Evolutionary conservation across 2,329 filamentous ascomycete genomes (phyloP), one percentile per base, ranked within the genome.

Genomic region (Eurotiales sp.): DNA sequence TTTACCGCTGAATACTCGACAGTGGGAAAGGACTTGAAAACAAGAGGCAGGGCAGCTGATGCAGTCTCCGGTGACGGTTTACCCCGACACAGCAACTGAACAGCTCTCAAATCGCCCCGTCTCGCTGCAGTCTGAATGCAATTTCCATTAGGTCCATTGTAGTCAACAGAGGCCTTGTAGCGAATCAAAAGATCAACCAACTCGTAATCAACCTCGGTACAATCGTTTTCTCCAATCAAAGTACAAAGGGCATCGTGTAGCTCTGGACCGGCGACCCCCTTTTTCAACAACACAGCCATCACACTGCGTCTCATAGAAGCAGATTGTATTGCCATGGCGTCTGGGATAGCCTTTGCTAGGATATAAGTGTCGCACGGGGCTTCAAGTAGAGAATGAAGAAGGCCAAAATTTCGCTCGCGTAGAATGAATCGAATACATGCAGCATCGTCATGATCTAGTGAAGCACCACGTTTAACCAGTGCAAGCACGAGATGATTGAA

Each of bases 81-180:
- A 22, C 15, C 36, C 12, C 23, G 23, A 22, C 46, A 49, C 19
- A 49, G 23, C 22, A 41, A 25, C 21, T 42, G 21, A 6, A 49
- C 10, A 19, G 21, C 36, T n/a, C 21, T 42, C 36, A 49, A 22
- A 14, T 49, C 46, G 15, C n/a, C 19, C 21, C 46, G 34, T 23
- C 15, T 11, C 4, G 36, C 15, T 11, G 46, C 46, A 37, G 34
- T 34, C n/a, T 49, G 36, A 3, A 49, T 34, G 3, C 25, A 25
- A 25, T 49, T 49, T 6, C 25, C 36, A 34, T 19, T 17, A 8
- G 36, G 30, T 3, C 36, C 39, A 12, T 34, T 8, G 14, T 30
- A 49, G n/a, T 49, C 39, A 11, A 49, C 46, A 42, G 46, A 49
- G 14, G 46, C 46, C 14, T 42, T 40, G 36, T 42, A 17, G n/a